These are phyloP conservation scores for Camelina laxa DNA, from an alignment of 345 rosid genomes.

Conservation along the genomic window DNA sequence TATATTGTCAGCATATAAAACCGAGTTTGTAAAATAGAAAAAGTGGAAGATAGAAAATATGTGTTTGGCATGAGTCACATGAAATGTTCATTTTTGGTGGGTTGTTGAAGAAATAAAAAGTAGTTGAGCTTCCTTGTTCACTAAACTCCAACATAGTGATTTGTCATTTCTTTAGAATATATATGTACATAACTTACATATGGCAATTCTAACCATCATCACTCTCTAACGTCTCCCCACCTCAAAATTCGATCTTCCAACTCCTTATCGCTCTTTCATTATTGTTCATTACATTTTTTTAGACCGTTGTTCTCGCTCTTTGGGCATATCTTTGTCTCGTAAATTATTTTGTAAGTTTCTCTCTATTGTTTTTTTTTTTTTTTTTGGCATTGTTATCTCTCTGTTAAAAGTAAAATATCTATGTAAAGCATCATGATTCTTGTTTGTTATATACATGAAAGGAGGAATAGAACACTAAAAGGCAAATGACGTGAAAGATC, in stretches of 20 bases:
- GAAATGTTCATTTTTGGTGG: conserved; percentile 41
- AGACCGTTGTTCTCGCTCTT: neutral
- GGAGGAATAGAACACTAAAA: no score
- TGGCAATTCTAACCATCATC: conserved; percentile 43
- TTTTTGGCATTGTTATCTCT: no score
- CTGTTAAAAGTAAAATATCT: no score
- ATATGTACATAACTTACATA: conserved; percentile 34
- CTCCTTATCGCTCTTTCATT: conserved; percentile 19
- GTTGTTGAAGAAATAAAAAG: conserved; percentile 23
- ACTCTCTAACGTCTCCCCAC: conserved; percentile 37
- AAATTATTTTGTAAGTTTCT: neutral
- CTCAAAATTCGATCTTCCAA: conserved; percentile 28
- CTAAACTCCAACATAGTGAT: conserved; percentile 33
- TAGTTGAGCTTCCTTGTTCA: conserved; percentile 38
- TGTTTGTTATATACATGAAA: no score
- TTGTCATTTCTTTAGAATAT: conserved; percentile 37
- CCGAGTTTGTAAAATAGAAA: conserved; percentile 2
- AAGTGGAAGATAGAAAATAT: conserved; percentile 36
- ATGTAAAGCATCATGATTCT: no score
- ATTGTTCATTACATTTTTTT: neutral
- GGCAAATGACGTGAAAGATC: no score
- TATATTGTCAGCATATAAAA: conserved; percentile 15
- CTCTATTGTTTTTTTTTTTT: no score
- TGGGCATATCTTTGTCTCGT: conserved; percentile 9
- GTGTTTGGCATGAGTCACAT: conserved; percentile 43